These are phyloP conservation scores for Melaleuca quinquenervia DNA, from an alignment of 345 rosid genomes.

Conservation along the genomic window DNA sequence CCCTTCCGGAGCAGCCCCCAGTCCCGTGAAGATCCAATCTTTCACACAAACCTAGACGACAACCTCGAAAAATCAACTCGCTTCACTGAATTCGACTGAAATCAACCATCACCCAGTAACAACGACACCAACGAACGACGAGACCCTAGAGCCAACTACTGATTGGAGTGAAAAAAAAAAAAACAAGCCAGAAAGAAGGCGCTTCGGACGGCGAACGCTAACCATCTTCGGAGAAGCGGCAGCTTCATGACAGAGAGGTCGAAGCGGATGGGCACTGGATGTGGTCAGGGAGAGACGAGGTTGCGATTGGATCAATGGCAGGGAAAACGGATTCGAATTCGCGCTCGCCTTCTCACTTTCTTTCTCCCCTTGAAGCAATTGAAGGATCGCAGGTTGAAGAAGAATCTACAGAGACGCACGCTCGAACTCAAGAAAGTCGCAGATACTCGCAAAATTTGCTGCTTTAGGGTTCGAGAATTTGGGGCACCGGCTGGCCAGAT, in stretches of 20 bases:
- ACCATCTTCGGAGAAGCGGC: background rate
- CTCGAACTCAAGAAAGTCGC: background rate
- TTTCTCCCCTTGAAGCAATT: background rate
- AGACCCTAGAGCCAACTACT: background rate
- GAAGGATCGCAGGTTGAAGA: background rate
- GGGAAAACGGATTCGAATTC: background rate
- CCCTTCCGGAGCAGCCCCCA: background rate
- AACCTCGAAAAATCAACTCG: background rate
- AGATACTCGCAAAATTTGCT: background rate
- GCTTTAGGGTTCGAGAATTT: background rate
- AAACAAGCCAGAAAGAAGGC: background rate
- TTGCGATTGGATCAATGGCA: background rate
- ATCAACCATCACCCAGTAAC: background rate
- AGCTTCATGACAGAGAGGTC: background rate
- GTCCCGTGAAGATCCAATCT: background rate
- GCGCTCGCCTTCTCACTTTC: background rate
- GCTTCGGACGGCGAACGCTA: background rate
- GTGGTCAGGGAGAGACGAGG: background rate
- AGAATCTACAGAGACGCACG: background rate
- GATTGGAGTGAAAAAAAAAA: background rate
- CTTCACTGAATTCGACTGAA: background rate
- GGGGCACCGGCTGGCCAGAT: background rate
- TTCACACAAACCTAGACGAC: background rate
- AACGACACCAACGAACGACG: background rate
- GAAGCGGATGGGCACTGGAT: background rate